Conservation (phyloP, 1,284 basidiomycete species). For the Sanghuangporus weigelae region DNA sequence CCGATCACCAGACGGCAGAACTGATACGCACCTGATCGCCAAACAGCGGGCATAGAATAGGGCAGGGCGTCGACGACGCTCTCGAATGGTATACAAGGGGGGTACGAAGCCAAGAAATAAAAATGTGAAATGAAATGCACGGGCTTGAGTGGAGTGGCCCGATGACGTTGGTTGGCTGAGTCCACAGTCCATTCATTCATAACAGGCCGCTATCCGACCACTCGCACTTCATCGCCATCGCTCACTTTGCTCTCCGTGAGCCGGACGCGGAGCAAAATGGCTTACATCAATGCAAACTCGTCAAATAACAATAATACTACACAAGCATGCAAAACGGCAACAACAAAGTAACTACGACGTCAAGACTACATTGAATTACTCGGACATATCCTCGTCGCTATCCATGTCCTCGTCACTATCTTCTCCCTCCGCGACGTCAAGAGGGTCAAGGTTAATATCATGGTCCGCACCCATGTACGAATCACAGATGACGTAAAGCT, state of each 20-base stretch:
- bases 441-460: slow-evolving; percentile 73
- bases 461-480: slow-evolving; percentile 89
- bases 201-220: background rate
- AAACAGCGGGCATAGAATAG: slow-evolving; percentile 2
- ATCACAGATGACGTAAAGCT: slow-evolving; percentile 92
- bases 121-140: background rate
- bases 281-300: background rate
- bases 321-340: background rate
- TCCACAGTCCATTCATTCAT: background rate
- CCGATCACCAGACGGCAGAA: background rate
- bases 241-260: background rate
- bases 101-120: background rate
- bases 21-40: background rate
- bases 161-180: slow-evolving; percentile 1
- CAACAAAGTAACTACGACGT: background rate
- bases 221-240: background rate
- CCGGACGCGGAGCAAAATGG: background rate
- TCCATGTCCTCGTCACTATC: slow-evolving; percentile 68
- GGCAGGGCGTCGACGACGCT: background rate
- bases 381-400: slow-evolving; percentile 35
- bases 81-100: background rate
- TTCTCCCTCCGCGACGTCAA: slow-evolving; percentile 86
- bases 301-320: slow-evolving; percentile 5
- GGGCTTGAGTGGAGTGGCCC: background rate
- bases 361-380: slow-evolving; percentile 19